A percentile compares a stretch with the other conserved stretches of the same genome.
These are phyloP conservation scores for Aspergillus spinulosporus DNA, from an alignment of 2,329 filamentous ascomycete genomes.

Conservation along the genomic window DNA sequence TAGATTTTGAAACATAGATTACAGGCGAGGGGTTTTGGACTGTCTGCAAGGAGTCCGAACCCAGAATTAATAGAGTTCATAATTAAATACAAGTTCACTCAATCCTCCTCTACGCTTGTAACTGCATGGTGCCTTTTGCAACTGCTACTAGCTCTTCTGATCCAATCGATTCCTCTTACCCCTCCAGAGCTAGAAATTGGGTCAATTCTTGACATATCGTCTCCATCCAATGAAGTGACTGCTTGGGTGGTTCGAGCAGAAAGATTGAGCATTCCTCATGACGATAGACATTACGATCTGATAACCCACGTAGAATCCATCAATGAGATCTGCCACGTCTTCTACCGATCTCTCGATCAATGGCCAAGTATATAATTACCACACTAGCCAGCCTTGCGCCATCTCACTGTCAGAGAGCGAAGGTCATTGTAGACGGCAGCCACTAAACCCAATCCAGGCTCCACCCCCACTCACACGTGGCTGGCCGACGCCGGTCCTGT, in stretches of 20 bases:
- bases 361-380: background rate
- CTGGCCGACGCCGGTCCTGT: conserved; percentile 14
- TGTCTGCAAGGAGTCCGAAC: conserved; percentile 18
- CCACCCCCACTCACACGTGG: conserved; percentile 25
- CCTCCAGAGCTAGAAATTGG: conserved; percentile 16
- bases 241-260: background rate
- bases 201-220: background rate
- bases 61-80: conserved; percentile 5
- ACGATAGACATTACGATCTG: too few species aligned
- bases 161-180: conserved; percentile 8
- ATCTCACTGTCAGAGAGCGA: conserved; percentile 8
- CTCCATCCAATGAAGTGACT: background rate
- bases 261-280: too few species aligned
- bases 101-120: background rate
- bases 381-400: conserved; percentile 23
- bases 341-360: background rate
- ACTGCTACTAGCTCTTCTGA: background rate
- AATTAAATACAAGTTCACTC: background rate
- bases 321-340: background rate
- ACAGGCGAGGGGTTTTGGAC: conserved; percentile 16
- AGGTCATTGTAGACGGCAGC: background rate
- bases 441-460: conserved; percentile 16
- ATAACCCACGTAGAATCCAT: too few species aligned
- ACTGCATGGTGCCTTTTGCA: background rate
- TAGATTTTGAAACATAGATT: conserved; percentile 21